phyloP scores from a whole-genome alignment of 345 rosid species.

The Rubroshorea leprosula region DNA sequence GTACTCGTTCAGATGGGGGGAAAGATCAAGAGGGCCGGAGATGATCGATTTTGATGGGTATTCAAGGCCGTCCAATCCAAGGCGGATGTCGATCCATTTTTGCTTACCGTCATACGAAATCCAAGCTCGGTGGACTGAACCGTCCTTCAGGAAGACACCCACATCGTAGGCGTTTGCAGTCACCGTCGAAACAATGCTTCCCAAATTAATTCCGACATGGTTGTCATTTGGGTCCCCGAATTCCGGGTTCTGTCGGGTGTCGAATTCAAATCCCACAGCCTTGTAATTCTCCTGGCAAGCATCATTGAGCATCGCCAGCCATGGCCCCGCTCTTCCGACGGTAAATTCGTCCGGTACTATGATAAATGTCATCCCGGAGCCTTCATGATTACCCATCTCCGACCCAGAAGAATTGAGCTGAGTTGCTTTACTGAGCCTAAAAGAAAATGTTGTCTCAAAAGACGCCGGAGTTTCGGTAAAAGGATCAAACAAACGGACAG shows the following conservation, averaged over 20 bases:
- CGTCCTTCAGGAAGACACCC: constrained; percentile 35
- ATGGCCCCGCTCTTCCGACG: constrained; percentile 46
- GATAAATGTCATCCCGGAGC: constrained; percentile 47
- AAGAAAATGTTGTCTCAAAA: not conserved
- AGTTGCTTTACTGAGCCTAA: not conserved
- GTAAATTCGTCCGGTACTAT: constrained; percentile 50
- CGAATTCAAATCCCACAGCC: constrained; percentile 42
- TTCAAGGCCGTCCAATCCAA: constrained; percentile 24
- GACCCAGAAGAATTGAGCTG: constrained; percentile 14
- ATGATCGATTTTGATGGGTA: constrained; percentile 24
- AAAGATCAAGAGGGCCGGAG: constrained; percentile 40
- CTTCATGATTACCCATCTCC: constrained; percentile 17
- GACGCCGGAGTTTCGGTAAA: not conserved
- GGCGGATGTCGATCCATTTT: constrained; percentile 35
- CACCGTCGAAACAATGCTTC: constrained; percentile 33
- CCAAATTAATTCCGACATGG: constrained; percentile 49
- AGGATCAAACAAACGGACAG: not conserved
- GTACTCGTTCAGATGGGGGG: constrained; percentile 43
- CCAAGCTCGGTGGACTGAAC: constrained; percentile 38
- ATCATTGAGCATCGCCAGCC: constrained; percentile 54
- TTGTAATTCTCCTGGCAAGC: constrained; percentile 47
- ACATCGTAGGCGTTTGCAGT: constrained; percentile 32
- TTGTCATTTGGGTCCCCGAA: constrained; percentile 50
- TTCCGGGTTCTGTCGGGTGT: constrained; percentile 34
- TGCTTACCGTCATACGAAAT: constrained; percentile 33